Conservation (phyloP, 2,329 filamentous ascomycete genomes). For the Aspergillus hortae region DNA sequence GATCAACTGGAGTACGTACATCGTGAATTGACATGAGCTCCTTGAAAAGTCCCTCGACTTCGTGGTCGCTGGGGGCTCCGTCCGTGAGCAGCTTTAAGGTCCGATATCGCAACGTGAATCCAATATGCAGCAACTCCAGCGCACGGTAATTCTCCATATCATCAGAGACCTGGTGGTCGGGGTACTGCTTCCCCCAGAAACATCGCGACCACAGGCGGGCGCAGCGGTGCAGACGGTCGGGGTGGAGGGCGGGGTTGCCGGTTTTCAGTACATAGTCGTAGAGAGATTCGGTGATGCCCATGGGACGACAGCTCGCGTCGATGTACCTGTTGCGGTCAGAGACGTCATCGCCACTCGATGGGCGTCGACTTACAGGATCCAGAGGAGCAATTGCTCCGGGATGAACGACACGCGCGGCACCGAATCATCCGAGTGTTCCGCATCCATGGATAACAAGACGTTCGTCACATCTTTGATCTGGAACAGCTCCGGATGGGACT, state of each 20-base stretch:
- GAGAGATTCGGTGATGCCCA: constrained; percentile 28
- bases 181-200: constrained; percentile 35
- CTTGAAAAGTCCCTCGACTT: constrained; percentile 18
- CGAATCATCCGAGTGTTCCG: constrained; percentile 9
- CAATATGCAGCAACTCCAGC: constrained; percentile 30
- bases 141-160: constrained; percentile 38
- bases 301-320: constrained; percentile 25
- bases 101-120: constrained; percentile 26
- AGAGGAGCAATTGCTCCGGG: constrained; percentile 33
- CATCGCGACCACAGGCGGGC: constrained; percentile 35
- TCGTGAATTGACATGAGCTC: constrained; percentile 26
- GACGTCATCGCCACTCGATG: not conserved
- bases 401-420: constrained; percentile 29
- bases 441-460: constrained; percentile 22
- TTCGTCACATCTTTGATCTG: constrained; percentile 27
- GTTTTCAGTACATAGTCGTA: constrained; percentile 32
- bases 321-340: constrained; percentile 23
- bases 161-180: constrained; percentile 35
- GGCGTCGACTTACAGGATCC: constrained; percentile 28
- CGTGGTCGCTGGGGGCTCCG: constrained; percentile 11
- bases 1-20: constrained; percentile 11
- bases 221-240: constrained; percentile 31
- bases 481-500: constrained; percentile 32
- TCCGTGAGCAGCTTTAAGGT: constrained; percentile 28
- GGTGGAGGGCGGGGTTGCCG: constrained; percentile 28